These are phyloP conservation scores for Nitzschia sp. DNA, from an alignment of 108 stramenopile genomes.

Conservation along the genomic window DNA sequence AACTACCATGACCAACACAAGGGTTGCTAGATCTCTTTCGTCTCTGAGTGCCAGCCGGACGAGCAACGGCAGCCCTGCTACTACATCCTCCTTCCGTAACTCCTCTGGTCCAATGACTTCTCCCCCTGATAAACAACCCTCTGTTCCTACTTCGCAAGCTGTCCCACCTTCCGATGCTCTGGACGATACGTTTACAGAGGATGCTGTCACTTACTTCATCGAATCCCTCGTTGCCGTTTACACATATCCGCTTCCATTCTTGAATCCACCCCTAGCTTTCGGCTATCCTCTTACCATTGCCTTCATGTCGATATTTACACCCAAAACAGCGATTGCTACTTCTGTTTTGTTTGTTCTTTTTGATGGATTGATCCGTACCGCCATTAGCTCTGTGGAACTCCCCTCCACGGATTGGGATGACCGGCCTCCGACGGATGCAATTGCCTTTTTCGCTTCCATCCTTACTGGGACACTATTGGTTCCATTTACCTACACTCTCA, in stretches of 20 bases:
- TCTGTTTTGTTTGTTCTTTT: slow-evolving; percentile 8
- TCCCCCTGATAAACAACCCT: no score
- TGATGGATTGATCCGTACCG: background rate
- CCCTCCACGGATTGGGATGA: background rate
- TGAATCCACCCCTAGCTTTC: slow-evolving; percentile 7
- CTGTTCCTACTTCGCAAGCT: no score
- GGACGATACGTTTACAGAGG: background rate
- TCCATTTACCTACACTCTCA: background rate
- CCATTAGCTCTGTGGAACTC: background rate
- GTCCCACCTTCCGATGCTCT: no score
- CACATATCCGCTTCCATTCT: background rate
- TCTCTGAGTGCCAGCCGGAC: no score
- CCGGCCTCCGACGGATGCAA: slow-evolving; percentile 3
- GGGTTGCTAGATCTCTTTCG: no score
- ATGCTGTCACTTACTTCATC: background rate
- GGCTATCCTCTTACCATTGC: slow-evolving; percentile 12
- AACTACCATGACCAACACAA: no score
- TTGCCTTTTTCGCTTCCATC: slow-evolving; percentile 12
- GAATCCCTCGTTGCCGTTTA: background rate
- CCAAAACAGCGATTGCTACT: background rate
- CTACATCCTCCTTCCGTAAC: no score
- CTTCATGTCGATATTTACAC: background rate
- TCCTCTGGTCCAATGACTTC: no score
- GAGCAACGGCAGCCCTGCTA: no score
- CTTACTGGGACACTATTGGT: background rate